Base-by-base conservation (phyloP, 2,329 filamentous ascomycete genomes). In the Curvularia sp. region DNA sequence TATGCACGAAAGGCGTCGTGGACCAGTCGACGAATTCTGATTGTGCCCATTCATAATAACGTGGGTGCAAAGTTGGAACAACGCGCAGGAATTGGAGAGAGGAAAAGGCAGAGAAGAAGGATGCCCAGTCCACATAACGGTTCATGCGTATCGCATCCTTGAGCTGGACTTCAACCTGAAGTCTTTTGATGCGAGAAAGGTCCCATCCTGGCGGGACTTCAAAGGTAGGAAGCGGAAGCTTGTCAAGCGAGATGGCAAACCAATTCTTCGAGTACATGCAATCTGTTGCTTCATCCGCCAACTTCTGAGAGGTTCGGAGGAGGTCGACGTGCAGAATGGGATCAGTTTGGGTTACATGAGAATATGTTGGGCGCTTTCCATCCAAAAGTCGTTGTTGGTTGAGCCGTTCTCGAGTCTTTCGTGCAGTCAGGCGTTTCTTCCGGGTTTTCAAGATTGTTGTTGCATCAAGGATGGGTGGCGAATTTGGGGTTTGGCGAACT, bases 131-230 rank as follows among this genome's bases (percentile, higher is more conserved):
- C n/a, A 72, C 61, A 38, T 72, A 73, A 25, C 60, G 67, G 52
- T 73, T 72, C 72, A 73, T 74, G 15, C 71, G 59, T 48, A 69
- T 63, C 7, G 70, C 61, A n/a, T 74, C 70, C 39, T 74, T 74
- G 7, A 74, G 50, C 34, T 73, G 69, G 0, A 74, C 21, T 30
- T 73, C 70, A 4, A 73, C 52, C 30, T 72, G 67, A 28, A 74
- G 48, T 30, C 59, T 59, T 23, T 65, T 72, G 49, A 73, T 63
- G 7, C 64, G 63, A 18, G 48, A 55, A 13, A 64, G 60, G 19
- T 72, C 56, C 72, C 70, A 74, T 21, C 72, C 70, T 13, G 57
- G 49, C 2, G 72, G 72, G 1, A 60, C 57, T 18, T 74, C 69
- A 30, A 72, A 59, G 1, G 59, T 61, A 0, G 65, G 66, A 0